phyloP scores from a whole-genome alignment of 2,329 filamentous ascomycete genomes.

The Colletotrichum sp. region DNA sequence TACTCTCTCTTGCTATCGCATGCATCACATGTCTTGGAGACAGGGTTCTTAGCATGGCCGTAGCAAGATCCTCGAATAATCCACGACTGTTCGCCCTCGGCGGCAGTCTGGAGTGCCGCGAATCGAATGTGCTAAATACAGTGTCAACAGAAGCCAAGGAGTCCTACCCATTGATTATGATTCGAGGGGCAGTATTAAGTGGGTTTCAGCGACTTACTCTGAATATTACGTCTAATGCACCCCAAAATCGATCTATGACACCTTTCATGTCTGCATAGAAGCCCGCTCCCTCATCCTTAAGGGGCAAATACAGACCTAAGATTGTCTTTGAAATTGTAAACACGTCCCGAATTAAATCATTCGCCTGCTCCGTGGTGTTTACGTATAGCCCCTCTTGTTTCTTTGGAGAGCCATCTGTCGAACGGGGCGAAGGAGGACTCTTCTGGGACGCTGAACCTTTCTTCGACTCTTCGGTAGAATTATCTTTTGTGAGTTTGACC shows the following conservation, averaged over 20 bases:
- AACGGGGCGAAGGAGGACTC: too few species aligned
- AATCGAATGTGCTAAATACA: neutral
- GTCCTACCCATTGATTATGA: too few species aligned
- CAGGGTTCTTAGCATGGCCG: neutral
- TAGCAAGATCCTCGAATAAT: neutral
- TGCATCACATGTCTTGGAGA: too few species aligned
- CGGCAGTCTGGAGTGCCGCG: neutral
- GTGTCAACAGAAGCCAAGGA: neutral
- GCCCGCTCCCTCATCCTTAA: neutral
- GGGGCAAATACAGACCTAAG: neutral
- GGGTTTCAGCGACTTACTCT: neutral
- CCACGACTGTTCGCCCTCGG: neutral
- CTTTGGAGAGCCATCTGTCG: too few species aligned
- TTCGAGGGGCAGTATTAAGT: rapidly evolving
- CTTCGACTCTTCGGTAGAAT: too few species aligned
- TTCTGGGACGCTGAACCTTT: too few species aligned
- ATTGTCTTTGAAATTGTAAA: neutral
- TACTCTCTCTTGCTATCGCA: neutral
- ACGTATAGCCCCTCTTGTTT: too few species aligned
- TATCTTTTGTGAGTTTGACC: rapidly evolving
- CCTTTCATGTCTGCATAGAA: neutral
- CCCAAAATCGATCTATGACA: neutral
- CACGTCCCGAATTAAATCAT: neutral
- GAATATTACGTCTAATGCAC: neutral
- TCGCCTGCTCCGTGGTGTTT: too few species aligned